Percentiles rank a stretch among this genome's conserved stretches.
These are phyloP conservation scores for Anaeramoeba flamelloides DNA, from an alignment of 78 protist genomes.

Conservation along the genomic window DNA sequence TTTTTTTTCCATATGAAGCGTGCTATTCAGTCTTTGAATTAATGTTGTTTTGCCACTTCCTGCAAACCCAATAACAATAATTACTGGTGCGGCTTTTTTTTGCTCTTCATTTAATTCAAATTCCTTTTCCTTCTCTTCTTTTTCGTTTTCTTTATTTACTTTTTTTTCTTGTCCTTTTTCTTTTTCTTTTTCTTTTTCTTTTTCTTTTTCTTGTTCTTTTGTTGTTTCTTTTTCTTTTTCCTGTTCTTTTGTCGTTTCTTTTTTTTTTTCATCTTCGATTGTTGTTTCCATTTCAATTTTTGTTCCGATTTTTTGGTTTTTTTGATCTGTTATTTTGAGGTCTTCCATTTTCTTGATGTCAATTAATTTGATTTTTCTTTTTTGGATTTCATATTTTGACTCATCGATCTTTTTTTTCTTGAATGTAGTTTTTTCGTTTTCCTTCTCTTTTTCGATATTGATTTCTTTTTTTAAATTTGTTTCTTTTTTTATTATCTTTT, in stretches of 20 bases:
- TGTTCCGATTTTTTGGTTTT: background rate
- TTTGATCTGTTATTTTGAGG: background rate
- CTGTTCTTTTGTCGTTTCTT: background rate
- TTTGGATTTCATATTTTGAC: too few species aligned
- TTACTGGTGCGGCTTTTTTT: slow-evolving; percentile 6
- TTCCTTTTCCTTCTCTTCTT: background rate
- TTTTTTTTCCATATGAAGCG: slow-evolving; percentile 32
- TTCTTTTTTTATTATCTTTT: too few species aligned
- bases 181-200: background rate
- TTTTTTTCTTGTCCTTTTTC: background rate
- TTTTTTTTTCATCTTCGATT: background rate
- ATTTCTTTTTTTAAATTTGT: too few species aligned
- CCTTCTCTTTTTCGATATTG: too few species aligned
- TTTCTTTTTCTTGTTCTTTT: background rate
- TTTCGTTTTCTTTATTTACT: background rate
- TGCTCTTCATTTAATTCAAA: background rate
- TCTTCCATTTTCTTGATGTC: too few species aligned
- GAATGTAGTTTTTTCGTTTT: too few species aligned
- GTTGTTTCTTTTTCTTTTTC: background rate
- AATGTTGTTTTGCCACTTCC: slow-evolving; percentile 93
- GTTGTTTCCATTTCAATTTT: background rate
- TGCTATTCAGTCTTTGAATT: slow-evolving; percentile 56
- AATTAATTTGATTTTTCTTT: too few species aligned
- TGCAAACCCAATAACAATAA: slow-evolving; percentile 88
- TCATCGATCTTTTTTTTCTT: too few species aligned